These are phyloP conservation scores for Pichia sp. DNA, from an alignment of 1,139 yeast species.

Conservation along the genomic window DNA sequence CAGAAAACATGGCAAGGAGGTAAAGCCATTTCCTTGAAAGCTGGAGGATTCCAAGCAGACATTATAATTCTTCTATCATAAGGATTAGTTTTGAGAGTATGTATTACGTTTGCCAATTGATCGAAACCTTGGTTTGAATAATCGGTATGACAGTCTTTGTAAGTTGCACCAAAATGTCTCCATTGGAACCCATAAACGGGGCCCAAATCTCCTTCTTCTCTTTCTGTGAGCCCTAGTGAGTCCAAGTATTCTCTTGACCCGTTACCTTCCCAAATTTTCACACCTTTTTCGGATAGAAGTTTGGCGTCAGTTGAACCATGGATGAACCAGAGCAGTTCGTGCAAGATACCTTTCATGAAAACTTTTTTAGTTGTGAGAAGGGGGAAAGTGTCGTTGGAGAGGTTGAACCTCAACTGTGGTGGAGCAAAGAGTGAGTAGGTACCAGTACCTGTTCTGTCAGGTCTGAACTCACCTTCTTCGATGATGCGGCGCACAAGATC, in stretches of 20 bases:
- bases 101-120: constrained; percentile 74
- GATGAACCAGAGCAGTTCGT: constrained; percentile 89
- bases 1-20: constrained; percentile 98
- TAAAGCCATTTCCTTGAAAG: constrained; percentile 84
- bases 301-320: constrained; percentile 87
- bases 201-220: constrained; percentile 92
- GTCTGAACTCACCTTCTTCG: constrained; percentile 78
- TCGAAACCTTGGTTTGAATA: constrained; percentile 85
- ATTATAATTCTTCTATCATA: constrained; percentile 88
- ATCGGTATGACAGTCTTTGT: constrained; percentile 77
- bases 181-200: constrained; percentile 99
- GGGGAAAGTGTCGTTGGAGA: constrained; percentile 71
- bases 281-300: constrained; percentile 69
- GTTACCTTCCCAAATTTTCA: constrained; percentile 97
- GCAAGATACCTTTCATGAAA: constrained; percentile 79
- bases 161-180: constrained; percentile 97
- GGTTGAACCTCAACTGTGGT: constrained; percentile 81
- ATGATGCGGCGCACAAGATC: constrained; percentile 75
- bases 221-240: constrained; percentile 65
- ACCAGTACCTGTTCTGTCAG: constrained; percentile 97
- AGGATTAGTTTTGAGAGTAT: constrained; percentile 78
- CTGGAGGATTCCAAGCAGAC: constrained; percentile 99
- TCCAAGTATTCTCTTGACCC: constrained; percentile 93
- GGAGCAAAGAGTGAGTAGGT: constrained; percentile 89
- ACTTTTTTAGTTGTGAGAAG: constrained; percentile 88